phyloP scores from a whole-genome alignment of 139 green algal genomes.

The Eudorina sp. region DNA sequence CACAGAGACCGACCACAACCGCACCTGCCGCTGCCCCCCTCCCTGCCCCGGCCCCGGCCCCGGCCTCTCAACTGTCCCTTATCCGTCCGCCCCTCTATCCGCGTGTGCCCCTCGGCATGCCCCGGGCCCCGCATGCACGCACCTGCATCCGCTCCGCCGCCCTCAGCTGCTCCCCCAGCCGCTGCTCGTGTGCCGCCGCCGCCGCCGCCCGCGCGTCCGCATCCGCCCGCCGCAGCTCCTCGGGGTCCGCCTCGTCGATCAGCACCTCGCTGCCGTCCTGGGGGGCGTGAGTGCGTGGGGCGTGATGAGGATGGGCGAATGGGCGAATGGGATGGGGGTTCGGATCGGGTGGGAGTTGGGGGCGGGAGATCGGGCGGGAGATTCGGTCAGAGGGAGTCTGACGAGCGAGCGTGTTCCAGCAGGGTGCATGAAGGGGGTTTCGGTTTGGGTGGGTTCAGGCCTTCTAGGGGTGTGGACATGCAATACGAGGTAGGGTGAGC shows the following conservation, averaged over 20 bases:
- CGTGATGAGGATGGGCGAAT: neutral
- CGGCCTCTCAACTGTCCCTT: neutral
- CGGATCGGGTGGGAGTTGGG: no score
- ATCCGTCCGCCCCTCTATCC: neutral
- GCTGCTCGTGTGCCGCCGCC: slow-evolving; percentile 21
- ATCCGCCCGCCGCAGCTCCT: neutral
- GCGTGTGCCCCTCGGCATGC: no score
- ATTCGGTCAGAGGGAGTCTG: no score
- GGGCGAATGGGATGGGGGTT: no score
- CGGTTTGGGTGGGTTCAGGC: no score
- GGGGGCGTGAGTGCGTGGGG: neutral
- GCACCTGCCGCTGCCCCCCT: neutral
- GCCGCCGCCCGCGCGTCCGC: neutral
- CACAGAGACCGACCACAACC: neutral
- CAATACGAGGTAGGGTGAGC: no score
- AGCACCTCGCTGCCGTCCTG: slow-evolving; percentile 53
- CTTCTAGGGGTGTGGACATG: no score
- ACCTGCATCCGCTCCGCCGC: slow-evolving; percentile 39
- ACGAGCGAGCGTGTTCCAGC: no score
- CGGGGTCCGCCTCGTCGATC: slow-evolving; percentile 48
- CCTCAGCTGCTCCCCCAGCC: slow-evolving; percentile 47
- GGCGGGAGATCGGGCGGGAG: no score
- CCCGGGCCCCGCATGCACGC: no score
- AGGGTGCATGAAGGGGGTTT: no score
- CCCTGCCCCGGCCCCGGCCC: neutral